Base-by-base conservation (phyloP, 2,329 filamentous ascomycete species). In the Trichophyton simii region DNA sequence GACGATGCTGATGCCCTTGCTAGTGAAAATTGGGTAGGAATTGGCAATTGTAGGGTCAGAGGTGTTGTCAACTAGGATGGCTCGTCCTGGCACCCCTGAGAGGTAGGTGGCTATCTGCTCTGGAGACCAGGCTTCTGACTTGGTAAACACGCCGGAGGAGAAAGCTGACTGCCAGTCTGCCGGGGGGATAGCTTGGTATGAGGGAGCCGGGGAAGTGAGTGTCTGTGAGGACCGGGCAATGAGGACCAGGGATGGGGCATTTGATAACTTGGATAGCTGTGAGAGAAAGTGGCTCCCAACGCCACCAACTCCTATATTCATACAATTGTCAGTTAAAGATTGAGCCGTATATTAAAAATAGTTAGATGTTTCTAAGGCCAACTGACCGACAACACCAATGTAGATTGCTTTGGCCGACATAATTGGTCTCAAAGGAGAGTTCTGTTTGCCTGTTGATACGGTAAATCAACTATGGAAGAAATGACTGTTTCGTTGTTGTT, bases 1-100 rank as follows among this genome's bases (percentile, higher is more conserved):
- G 31, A 97, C 89, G 68, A 99, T 85, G 75, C 85, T 92, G 74
- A 99, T 86, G 11, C 91, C 92, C 65, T 85, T 83, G 69, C 83
- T 82, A 64, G 99, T 79, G 74, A 95, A 89, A 55, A 82, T 74
- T 0, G 94, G 91, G 75, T 99, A 99, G 34, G 83, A 77, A 64
- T 88, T 83, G 57, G 92, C 94, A 34, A 99, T 82, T 65, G 88
- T 86, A 68, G 92, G 87, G 67, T 89, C 91, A 76, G 89, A 95
- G 59, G 94, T 99, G 79, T 97, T 97, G 81, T 99, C 94, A 66
- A 99, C 86, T 34, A 99, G 80, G 52, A 99, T 80, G 50, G 87
- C 85, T 72, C 88, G 89, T 63, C 85, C 83, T 1, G 91, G 90
- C 0, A 90, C 88, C 50, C 83, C 82, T 63, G 85, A 82, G 54